phyloP scores from a whole-genome alignment of 306 rosid species.

The Casuarina cunninghamiana region DNA sequence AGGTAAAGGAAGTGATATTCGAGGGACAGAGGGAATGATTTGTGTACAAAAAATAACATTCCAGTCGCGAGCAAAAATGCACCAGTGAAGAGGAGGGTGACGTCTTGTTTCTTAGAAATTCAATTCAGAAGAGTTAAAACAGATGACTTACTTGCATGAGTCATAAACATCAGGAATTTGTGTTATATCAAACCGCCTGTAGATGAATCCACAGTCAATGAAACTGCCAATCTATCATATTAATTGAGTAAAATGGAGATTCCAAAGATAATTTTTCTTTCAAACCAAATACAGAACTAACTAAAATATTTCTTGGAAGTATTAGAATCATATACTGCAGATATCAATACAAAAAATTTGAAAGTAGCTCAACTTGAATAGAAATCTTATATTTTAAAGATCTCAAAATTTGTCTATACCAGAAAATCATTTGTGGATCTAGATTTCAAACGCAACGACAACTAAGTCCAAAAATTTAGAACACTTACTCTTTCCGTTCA shows the following conservation, averaged over 20 bases:
- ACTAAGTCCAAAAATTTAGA: conserved; percentile 18
- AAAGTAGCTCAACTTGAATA: background rate
- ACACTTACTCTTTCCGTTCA: conserved; percentile 90
- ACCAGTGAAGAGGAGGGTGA: background rate
- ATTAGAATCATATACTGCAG: background rate
- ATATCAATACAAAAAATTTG: background rate
- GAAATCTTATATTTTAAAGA: background rate
- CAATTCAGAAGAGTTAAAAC: conserved; percentile 1
- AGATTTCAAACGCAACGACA: conserved; percentile 8
- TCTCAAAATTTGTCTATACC: background rate
- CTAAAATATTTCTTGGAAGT: background rate
- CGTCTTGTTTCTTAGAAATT: background rate
- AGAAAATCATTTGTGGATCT: background rate
- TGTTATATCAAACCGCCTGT: conserved; percentile 87
- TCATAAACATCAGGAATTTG: conserved; percentile 99
- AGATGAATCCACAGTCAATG: conserved; percentile 36
- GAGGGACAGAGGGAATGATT: background rate
- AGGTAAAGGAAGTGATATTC: too few relatives aligned
- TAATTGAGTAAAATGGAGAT: background rate
- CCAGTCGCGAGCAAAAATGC: background rate
- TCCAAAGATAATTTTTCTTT: conserved; percentile 13
- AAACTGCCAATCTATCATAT: conserved; percentile 10
- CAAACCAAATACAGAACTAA: background rate
- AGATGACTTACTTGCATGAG: conserved; percentile 90
- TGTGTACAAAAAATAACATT: background rate